Conservation (phyloP, 2,329 filamentous ascomycete species). For the Chaetomium olivaceum region DNA sequence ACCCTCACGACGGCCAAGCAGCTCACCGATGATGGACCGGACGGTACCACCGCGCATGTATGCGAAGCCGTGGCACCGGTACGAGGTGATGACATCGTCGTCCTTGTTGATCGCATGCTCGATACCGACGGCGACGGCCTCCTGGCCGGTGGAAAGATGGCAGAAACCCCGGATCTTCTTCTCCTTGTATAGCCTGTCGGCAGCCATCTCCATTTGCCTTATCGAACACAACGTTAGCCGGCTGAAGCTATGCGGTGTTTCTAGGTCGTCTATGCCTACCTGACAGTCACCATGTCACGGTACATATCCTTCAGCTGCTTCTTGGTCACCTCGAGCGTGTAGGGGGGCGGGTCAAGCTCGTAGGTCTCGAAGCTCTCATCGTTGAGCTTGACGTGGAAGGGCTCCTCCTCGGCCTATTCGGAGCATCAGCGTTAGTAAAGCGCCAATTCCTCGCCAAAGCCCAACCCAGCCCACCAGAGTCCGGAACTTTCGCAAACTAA, state of each 20-base stretch:
- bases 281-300: constrained; percentile 90
- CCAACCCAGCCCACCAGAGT: background rate
- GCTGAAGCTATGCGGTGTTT: background rate
- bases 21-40: constrained; percentile 91
- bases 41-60: constrained; percentile 92
- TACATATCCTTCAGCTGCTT: constrained; percentile 99
- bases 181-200: constrained; percentile 99
- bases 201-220: constrained; percentile 99
- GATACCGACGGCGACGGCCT: constrained; percentile 95
- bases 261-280: constrained; percentile 60
- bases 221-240: constrained; percentile 7
- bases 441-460: constrained; percentile 1
- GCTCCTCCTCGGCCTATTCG: constrained; percentile 85
- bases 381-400: constrained; percentile 87
- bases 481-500: background rate
- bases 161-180: constrained; percentile 99
- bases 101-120: constrained; percentile 90
- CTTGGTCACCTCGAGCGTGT: constrained; percentile 93
- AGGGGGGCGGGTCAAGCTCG: constrained; percentile 93
- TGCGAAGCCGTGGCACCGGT: constrained; percentile 98
- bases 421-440: constrained; percentile 18
- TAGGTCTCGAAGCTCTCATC: constrained; percentile 99
- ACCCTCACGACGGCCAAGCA: constrained; percentile 91
- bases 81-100: constrained; percentile 96
- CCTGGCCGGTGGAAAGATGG: constrained; percentile 95